Percentiles rank a stretch among this genome's conserved stretches.
These are phyloP conservation scores for Diaporthe destruens DNA, from an alignment of 2,329 filamentous ascomycete species.

Conservation along the genomic window DNA sequence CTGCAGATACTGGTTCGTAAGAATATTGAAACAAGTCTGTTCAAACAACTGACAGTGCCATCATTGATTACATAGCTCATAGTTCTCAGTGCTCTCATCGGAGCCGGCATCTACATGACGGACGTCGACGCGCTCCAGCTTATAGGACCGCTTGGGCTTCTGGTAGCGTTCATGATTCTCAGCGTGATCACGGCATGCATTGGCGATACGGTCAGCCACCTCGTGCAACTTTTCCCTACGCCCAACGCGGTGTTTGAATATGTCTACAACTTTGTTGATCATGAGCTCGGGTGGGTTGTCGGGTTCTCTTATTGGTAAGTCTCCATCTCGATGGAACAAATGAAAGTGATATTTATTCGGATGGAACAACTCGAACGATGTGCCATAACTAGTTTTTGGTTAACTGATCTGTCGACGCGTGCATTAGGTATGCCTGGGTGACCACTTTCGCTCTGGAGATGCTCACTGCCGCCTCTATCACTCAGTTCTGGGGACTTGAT, in stretches of 20 bases:
- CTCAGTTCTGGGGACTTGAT: slow-evolving; percentile 32
- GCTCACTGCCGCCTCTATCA: slow-evolving; percentile 36
- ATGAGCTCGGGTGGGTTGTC: slow-evolving; percentile 43
- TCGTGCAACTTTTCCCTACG: slow-evolving; percentile 43
- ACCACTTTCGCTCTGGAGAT: slow-evolving; percentile 41
- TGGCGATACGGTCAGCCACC: slow-evolving; percentile 43
- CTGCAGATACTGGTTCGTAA: slow-evolving; percentile 41
- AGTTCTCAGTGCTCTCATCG: slow-evolving; percentile 40
- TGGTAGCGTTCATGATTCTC: slow-evolving; percentile 40
- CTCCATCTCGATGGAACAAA: not conserved
- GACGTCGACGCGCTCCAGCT: slow-evolving; percentile 41
- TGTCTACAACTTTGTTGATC: slow-evolving; percentile 43
- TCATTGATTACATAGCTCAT: slow-evolving; percentile 40
- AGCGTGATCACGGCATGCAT: slow-evolving; percentile 41
- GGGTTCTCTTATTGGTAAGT: slow-evolving; percentile 43
- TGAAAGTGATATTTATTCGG: not conserved
- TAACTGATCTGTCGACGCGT: not conserved
- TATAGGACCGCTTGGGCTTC: slow-evolving; percentile 40
- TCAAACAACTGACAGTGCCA: not conserved
- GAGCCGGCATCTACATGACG: slow-evolving; percentile 42
- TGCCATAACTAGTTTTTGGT: accelerated
- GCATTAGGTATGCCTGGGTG: slow-evolving; percentile 36
- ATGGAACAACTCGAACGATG: too few relatives aligned
- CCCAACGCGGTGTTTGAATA: slow-evolving; percentile 44
- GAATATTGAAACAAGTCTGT: too few relatives aligned